Evolutionary conservation across 2,329 filamentous ascomycete genomes (phyloP), one percentile per base, ranked within the genome.

Genomic region (Neofusicoccum ribis): DNA sequence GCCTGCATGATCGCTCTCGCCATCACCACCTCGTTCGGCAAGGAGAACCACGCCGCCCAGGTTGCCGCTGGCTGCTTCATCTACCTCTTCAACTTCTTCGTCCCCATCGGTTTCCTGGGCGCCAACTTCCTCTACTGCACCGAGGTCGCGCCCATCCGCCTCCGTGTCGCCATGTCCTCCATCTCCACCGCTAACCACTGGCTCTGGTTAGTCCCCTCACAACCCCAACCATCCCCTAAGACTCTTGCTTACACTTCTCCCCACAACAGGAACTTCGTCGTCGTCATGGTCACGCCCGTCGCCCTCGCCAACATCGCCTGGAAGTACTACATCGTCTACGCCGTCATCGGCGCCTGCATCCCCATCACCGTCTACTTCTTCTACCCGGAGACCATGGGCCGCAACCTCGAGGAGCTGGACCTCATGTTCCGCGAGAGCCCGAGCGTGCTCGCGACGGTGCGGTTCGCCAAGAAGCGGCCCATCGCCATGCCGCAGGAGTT

Each of bases 51-150:
- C 2, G 66, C 77, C 1, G 80, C 85, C 2, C 80, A 83, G 66
- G 81, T 86, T 47, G 81, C 80, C 0, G 83, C 83, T 0, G 84
- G 83, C 0, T 80, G 84, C 67, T 86, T 86, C 73, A 80, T 88
- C 56, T 88, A 85, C 73, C 73, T 86, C 52, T 88, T 85, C 77
- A 85, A 87, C 74, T 85, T 83, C 69, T 87, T 88, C 74, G 83
- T 86, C 50, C 84, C 84, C 0, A 83, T 87, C 65, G 86, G 85
- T 0, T 87, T 86, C 75, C 78, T 86, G 0, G 85, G 86, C 1
- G 81, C 84, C 37, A 87, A 86, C 69, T 88, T 87, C 75, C 77
- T 88, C 20, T 88, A 88, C 74, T 85, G 84, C 65, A 83, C 85
- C 1, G 85, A 88, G 70, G 78, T 87, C 17, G 84, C 85, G 0